Evolutionary conservation across 805 yeast genomes (phyloP).

Genomic region (Candida orba): DNA sequence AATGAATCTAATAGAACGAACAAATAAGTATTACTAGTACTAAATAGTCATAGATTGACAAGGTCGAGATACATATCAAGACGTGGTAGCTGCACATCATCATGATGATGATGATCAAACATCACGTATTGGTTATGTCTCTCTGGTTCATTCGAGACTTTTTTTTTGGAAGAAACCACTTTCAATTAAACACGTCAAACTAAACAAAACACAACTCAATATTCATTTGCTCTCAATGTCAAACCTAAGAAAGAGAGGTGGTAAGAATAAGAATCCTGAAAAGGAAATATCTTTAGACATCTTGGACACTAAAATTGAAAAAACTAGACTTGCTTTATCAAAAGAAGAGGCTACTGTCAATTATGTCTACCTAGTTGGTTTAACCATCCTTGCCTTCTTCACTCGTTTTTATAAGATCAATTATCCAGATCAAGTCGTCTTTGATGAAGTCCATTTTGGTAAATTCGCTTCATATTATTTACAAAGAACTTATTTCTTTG

Average conservation of each 20-base stretch:
- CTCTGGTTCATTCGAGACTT: neutral
- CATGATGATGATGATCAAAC: no score
- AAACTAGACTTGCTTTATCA: neutral
- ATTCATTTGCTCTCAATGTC: neutral
- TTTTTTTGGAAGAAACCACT: neutral
- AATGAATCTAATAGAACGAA: no score
- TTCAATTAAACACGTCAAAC: conserved; percentile 1
- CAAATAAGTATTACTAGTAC: no score
- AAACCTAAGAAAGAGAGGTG: conserved; percentile 7
- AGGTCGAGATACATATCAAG: no score
- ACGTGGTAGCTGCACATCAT: no score
- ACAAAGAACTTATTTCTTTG: conserved; percentile 88
- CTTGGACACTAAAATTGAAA: neutral
- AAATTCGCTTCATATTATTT: conserved; percentile 80
- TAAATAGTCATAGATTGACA: no score
- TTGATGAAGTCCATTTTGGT: conserved; percentile 85
- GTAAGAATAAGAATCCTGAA: neutral
- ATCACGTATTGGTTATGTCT: neutral
- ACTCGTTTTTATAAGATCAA: conserved; percentile 58
- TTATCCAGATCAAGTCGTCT: conserved; percentile 69
- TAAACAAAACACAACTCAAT: no score
- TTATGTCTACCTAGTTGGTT: conserved; percentile 19
- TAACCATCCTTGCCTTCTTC: conserved; percentile 62
- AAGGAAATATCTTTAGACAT: neutral
- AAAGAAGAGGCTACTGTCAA: neutral